Base-by-base conservation (phyloP, 768 basidiomycete genomes). In the Cyclocybe aegerita region DNA sequence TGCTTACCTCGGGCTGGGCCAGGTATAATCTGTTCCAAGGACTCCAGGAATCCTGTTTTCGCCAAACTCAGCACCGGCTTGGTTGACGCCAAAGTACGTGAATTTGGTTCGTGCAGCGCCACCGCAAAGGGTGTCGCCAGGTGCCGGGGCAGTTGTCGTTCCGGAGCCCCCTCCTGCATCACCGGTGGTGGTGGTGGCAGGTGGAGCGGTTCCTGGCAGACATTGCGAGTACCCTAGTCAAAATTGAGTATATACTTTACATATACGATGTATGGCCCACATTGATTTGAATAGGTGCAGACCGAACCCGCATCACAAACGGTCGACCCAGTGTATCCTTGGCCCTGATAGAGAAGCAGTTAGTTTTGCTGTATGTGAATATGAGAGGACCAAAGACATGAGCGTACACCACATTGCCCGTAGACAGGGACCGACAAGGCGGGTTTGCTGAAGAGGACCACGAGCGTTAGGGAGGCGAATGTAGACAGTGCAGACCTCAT, bases 51-150 rank as follows among this genome's bases (percentile, higher is more conserved):
- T 71, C 12, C 59, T 65, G 9, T 57, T 67, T 53, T 72, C 66
- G 12, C 82, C 82, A 53, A 84, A 85, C 63, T 85, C 82, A 37
- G 81, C 82, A 56, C 81, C 81, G 44, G 80, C 77, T 62, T 84
- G 65, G 65, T 81, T 83, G 39, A 83, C 82, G 63, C 83, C 83
- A 53, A 83, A 82, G 70, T 65, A 81, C 60, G 75, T 70, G 75
- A 85, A 83, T 62, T 81, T 83, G 40, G 79, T 81, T 57, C 64
- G 63, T 2, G 23, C 23, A 2, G 62, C 56, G 14, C 72, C 71
- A 11, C 74, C 61, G 64, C 76, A 77, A 30, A 69, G 52, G 46
- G 65, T 68, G 30, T 58, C 63, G 34, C 53, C 59, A 16, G 63
- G 56, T 9, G 61, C 57, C 42, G 70, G 50, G 11, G 64, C 45